Evolutionary conservation across 2,329 filamentous ascomycete genomes (phyloP).

Genomic region (Aureobasidium musti): DNA sequence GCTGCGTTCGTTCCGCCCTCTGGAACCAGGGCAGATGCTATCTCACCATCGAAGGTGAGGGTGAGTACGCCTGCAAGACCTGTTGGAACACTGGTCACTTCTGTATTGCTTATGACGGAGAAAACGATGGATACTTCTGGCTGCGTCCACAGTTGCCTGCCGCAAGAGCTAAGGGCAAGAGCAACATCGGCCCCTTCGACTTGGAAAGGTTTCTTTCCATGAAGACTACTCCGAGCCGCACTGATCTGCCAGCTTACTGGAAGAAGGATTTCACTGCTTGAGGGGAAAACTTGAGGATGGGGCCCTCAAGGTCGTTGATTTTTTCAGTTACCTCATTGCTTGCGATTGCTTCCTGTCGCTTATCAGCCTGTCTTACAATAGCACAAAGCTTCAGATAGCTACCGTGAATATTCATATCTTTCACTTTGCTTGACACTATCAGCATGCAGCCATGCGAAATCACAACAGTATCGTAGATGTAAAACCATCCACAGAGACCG

Average conservation of each 20-base stretch:
- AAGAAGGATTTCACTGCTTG: background rate
- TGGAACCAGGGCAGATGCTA: slow-evolving; percentile 9
- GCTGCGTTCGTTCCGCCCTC: slow-evolving; percentile 9
- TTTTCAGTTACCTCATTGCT: background rate
- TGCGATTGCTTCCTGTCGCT: background rate
- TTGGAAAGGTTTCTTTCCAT: slow-evolving; percentile 9
- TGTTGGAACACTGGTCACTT: slow-evolving; percentile 22
- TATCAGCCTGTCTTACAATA: no score
- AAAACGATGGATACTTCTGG: background rate
- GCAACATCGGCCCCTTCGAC: background rate
- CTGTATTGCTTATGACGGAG: slow-evolving; percentile 8
- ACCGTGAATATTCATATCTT: no score
- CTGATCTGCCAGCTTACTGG: slow-evolving; percentile 11
- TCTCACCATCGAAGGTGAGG: background rate
- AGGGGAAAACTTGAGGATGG: background rate
- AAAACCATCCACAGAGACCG: no score
- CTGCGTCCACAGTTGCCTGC: slow-evolving; percentile 5
- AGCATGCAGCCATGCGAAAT: no score
- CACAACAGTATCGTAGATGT: no score
- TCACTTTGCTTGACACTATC: no score
- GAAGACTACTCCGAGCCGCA: background rate
- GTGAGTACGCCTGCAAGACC: background rate
- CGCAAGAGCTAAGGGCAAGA: slow-evolving; percentile 5
- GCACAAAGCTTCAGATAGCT: no score
- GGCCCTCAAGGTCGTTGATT: no score